Base-by-base conservation (phyloP, 345 rosid genomes). In the Populus simonii region DNA sequence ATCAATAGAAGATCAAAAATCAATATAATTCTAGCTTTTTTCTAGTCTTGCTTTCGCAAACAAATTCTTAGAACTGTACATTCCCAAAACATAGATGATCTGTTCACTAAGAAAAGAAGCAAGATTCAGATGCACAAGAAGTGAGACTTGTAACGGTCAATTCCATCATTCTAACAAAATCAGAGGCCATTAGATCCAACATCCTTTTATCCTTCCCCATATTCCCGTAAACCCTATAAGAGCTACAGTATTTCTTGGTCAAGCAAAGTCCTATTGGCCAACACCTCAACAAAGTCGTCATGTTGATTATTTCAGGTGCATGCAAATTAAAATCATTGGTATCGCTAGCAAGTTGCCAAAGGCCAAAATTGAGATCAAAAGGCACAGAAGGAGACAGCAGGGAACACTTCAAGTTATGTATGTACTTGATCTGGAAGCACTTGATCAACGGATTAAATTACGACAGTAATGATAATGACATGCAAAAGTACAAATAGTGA, bases 1-100 rank as follows among this genome's bases (percentile, higher is more conserved):
- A 78, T 82, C 75, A 81, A 59, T 79, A 53, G 68, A 78, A 57
- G 76, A 82, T 63, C 61, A 71, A 20, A 77, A 80, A 81, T 87
- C 77, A 71, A 78, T 78, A 79, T 77, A 78, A 69, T 80, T 51
- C 73, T 66, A 43, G 27, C 25, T 41, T 33, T 33, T 72, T 23
- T 20, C 66, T 63, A 38, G 38, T 63, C 66, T 62, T 41, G 5
- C 36, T 55, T 51, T 33, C n/a, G 53, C 71, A 38, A 67, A 61
- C 17, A 68, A 68, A 29, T 27, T 59, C 43, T 3, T 12, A 43
- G 72, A 25, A 62, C 66, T 27, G 29, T 51, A 67, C 23, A 62
- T 25, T 29, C 11, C 59, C n/a, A 55, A 55, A 55, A 55, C 61
- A 55, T 18, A 6, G 61, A 53, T 55, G 61, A 55, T 22, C 2